Conservation (phyloP, 176 grass and related monocot species). For the Oryza meridionalis region DNA sequence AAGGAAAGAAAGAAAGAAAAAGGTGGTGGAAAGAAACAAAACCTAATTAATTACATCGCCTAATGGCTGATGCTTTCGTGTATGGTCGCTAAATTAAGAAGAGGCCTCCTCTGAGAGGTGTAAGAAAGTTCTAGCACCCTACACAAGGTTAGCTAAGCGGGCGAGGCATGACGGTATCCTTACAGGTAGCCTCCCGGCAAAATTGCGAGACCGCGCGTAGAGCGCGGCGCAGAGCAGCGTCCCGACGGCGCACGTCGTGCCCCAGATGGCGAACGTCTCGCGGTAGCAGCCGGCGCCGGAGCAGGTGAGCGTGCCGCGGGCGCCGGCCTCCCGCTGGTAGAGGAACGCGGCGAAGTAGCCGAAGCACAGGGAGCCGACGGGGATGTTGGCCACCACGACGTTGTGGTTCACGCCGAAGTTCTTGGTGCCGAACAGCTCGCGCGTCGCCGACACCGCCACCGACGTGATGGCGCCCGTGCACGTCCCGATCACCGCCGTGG, state of each 20-base stretch:
- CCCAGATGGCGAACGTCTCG: conserved; percentile 79
- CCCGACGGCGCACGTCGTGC: conserved; percentile 60
- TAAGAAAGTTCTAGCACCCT: conserved; percentile 37
- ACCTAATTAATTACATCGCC: conserved; percentile 29
- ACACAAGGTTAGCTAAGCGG: conserved; percentile 44
- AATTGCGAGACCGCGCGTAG: conserved; percentile 62
- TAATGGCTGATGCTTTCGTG: conserved; percentile 32
- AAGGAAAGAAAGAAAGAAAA: neutral
- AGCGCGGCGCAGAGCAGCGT: conserved; percentile 71
- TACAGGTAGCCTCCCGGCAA: conserved; percentile 43
- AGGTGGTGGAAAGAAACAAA: conserved; percentile 1
- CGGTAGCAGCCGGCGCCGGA: conserved; percentile 67
- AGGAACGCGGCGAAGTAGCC: conserved; percentile 84
- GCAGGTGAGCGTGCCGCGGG: conserved; percentile 55
- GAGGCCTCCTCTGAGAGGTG: conserved; percentile 19
- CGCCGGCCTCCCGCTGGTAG: conserved; percentile 65
- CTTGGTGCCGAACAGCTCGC: conserved; percentile 84
- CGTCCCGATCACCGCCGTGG: conserved; percentile 76
- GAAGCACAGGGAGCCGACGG: conserved; percentile 86
- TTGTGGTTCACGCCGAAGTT: conserved; percentile 98
- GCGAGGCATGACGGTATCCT: conserved; percentile 36
- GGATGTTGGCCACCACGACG: conserved; percentile 87
- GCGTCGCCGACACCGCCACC: conserved; percentile 79
- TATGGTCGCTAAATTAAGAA: conserved; percentile 28
- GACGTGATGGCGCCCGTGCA: conserved; percentile 96